Evolutionary conservation across 495 filamentous ascomycete genomes (phyloP).

Genomic region (Neohortaea acidophila): DNA sequence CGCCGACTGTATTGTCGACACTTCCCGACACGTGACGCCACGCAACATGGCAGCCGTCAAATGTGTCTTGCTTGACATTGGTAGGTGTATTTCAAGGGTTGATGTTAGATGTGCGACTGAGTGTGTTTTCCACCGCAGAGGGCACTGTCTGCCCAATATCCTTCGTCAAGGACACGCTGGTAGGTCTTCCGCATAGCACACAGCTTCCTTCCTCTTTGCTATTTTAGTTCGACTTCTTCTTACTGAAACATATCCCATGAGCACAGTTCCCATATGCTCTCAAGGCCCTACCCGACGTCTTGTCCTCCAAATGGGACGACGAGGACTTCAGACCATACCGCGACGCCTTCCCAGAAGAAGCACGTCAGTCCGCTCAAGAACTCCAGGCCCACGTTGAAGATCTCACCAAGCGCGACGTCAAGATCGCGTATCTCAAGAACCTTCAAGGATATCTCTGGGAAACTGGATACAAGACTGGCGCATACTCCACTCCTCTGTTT

Average conservation of each 20-base stretch:
- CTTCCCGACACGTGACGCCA: too few relatives aligned
- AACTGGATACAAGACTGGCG: slow-evolving; percentile 44
- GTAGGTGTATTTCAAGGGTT: too few relatives aligned
- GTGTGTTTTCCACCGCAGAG: slow-evolving; percentile 39
- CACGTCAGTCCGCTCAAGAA: slow-evolving; percentile 33
- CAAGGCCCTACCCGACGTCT: slow-evolving; percentile 38
- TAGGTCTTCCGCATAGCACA: slow-evolving; percentile 37
- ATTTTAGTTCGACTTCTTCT: too few relatives aligned
- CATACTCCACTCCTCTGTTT: slow-evolving; percentile 50
- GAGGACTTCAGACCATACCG: slow-evolving; percentile 42
- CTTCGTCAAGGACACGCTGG: slow-evolving; percentile 56
- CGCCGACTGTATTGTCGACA: too few relatives aligned
- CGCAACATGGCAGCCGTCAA: neutral
- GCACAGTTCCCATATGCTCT: slow-evolving; percentile 57
- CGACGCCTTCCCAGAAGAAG: slow-evolving; percentile 46
- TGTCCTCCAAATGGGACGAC: slow-evolving; percentile 44
- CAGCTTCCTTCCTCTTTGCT: neutral
- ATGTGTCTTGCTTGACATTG: slow-evolving; percentile 15
- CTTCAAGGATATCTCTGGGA: slow-evolving; percentile 61
- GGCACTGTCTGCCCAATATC: slow-evolving; percentile 56
- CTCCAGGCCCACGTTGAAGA: slow-evolving; percentile 45
- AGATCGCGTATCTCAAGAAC: slow-evolving; percentile 52
- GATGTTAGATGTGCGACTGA: too few relatives aligned
- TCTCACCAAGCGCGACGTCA: slow-evolving; percentile 49
- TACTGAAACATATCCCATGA: too few relatives aligned